Evolutionary conservation across 2,329 filamentous ascomycete species (phyloP).

Genomic region (Verticillium albo-atrum): DNA sequence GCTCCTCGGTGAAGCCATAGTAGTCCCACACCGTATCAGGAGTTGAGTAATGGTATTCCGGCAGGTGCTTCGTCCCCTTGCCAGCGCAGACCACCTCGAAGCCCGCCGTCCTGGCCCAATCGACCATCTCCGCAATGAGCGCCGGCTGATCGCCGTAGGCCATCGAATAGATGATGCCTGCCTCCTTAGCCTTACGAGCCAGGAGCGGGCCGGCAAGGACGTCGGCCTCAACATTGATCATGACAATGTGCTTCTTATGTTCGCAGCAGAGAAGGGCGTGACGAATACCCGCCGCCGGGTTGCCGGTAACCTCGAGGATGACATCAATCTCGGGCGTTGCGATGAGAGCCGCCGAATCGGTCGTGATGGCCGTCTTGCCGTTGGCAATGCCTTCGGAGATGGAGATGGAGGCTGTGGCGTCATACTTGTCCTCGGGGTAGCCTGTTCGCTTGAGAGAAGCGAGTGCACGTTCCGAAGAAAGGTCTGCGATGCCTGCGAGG

Average conservation of each 20-base stretch:
- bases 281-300: constrained; percentile 35
- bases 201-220: constrained; percentile 36
- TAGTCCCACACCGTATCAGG: constrained; percentile 41
- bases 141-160: constrained; percentile 41
- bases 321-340: constrained; percentile 37
- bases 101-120: constrained; percentile 37
- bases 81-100: constrained; percentile 39
- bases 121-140: constrained; percentile 36
- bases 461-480: constrained; percentile 33
- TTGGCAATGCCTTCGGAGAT: constrained; percentile 32
- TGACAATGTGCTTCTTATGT: constrained; percentile 43
- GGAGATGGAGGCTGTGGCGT: constrained; percentile 24
- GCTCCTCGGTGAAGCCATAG: constrained; percentile 40
- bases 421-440: constrained; percentile 32
- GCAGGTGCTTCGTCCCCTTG: constrained; percentile 41
- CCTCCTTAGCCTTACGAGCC: constrained; percentile 34
- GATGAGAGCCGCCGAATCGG: constrained; percentile 35
- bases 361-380: constrained; percentile 35
- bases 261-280: constrained; percentile 39
- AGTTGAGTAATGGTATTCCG: constrained; percentile 38
- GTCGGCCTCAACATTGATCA: constrained; percentile 42
- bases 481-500: constrained; percentile 37
- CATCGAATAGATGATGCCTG: constrained; percentile 42
- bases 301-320: constrained; percentile 38
- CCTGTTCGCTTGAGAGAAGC: constrained; percentile 34